Percentiles rank a stretch among this genome's conserved stretches.
phyloP scores from a whole-genome alignment of 345 rosid genomes.

The Ailanthus altissimus region DNA sequence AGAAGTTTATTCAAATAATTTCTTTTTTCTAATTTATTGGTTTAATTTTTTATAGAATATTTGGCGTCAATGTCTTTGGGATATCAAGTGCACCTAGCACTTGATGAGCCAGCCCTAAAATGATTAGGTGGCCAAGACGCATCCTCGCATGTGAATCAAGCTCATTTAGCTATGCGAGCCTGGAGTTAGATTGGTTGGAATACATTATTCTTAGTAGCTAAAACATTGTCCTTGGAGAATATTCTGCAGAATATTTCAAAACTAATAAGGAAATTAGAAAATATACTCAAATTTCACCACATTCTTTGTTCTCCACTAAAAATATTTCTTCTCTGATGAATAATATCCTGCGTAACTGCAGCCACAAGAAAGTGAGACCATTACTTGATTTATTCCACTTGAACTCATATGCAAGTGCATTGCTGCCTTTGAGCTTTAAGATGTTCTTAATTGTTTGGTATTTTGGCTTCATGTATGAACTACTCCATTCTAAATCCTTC shows the following conservation, averaged over 20 bases:
- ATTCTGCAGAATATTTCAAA: neutral
- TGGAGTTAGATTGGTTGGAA: neutral
- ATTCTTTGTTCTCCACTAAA: neutral
- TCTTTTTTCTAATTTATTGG: constrained; percentile 1
- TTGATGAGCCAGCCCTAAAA: neutral
- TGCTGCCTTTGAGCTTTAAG: neutral
- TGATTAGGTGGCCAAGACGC: too few species aligned
- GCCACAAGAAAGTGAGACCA: neutral
- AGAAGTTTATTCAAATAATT: neutral
- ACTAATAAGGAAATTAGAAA: neutral
- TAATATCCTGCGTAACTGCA: neutral
- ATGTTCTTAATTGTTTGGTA: neutral
- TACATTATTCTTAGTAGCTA: neutral
- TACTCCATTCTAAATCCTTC: neutral
- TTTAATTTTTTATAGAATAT: neutral
- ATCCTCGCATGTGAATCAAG: neutral
- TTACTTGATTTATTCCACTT: neutral
- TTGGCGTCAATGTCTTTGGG: neutral
- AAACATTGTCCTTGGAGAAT: neutral
- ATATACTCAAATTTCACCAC: neutral
- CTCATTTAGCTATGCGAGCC: neutral
- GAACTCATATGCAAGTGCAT: too few species aligned
- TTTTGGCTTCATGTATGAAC: neutral
- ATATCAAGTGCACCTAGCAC: neutral
- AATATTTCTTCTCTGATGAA: neutral